Evolutionary conservation across 2,329 filamentous ascomycete species (phyloP).

Genomic region (Endothia cerciana): DNA sequence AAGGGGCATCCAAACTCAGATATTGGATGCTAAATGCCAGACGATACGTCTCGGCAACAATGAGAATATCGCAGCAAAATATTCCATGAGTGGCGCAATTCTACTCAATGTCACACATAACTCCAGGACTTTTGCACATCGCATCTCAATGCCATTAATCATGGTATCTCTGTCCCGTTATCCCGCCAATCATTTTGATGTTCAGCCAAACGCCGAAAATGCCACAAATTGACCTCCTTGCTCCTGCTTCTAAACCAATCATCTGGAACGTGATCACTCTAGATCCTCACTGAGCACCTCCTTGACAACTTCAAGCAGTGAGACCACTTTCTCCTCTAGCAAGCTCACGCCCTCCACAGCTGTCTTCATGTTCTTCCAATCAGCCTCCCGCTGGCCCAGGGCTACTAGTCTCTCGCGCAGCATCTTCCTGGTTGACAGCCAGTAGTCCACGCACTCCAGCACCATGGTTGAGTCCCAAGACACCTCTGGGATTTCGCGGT

Average conservation of each 20-base stretch:
- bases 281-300: slow-evolving; percentile 56
- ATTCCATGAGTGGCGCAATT: slow-evolving; percentile 13
- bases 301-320: slow-evolving; percentile 65
- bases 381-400: slow-evolving; percentile 71
- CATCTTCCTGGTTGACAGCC: slow-evolving; percentile 70
- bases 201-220: slow-evolving; percentile 26
- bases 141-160: neutral
- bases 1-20: slow-evolving; percentile 22
- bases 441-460: slow-evolving; percentile 82
- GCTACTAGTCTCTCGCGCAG: slow-evolving; percentile 76
- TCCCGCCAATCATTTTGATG: slow-evolving; percentile 18
- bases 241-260: slow-evolving; percentile 8
- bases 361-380: slow-evolving; percentile 54
- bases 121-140: neutral
- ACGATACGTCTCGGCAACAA: neutral
- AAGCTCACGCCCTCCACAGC: slow-evolving; percentile 58
- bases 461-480: slow-evolving; percentile 75
- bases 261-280: slow-evolving; percentile 41
- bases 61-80: neutral
- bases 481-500: slow-evolving; percentile 73
- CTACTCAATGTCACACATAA: slow-evolving; percentile 13
- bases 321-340: slow-evolving; percentile 76
- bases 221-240: slow-evolving; percentile 18
- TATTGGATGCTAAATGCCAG: neutral
- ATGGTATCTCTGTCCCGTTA: slow-evolving; percentile 28